Evolutionary conservation across 176 grass and related monocot species (phyloP), one percentile per base, ranked within the genome.

Genomic region (Aegilops bicornis): DNA sequence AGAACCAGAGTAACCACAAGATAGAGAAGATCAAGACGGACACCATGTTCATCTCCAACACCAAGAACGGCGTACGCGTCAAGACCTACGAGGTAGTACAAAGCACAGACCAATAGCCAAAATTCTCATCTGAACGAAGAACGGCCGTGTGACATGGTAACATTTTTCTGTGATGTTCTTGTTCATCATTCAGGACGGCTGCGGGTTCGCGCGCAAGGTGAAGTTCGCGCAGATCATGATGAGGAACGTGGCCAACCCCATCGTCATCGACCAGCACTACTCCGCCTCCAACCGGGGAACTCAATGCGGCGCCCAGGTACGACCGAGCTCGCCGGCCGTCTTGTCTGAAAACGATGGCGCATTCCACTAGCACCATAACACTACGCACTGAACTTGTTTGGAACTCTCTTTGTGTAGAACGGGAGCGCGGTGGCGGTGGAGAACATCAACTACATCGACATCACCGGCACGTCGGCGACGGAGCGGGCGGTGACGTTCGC

Each of bases 51-150:
- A 93, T 98, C 62, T 89, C 81, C 35, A 89, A 98, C 48, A 80
- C 91, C 17, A 60, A 85, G 67, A 92, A 95, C 24, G 91, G 93
- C 8, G 86, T 89, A 6, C 89, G 91, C 33, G 72, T 98, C 80
- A 89, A 92, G 78, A 98, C 96, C 74, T 88, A 79, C 74, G 84
- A 91, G 96, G 93, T 31, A 90, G 88, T 98, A 90, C 7, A 40
- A n/a, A 86, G 50, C 2, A 19, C 5, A 19, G 11, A 39, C 1
- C 42, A 74, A 6, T 14, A 22, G 37, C 11, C n/a, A 31, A 36
- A 64, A 19, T 71, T 31, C 72, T 39, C 33, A 54, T 42, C 58
- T 79, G 82, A 82, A 82, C n/a, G 3, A 19, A 27, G 10, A 83
- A 25, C 27, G 27, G 3, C 7, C 62, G 9, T 82, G 43, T 50